A percentile compares a stretch with the other conserved stretches of the same genome.
Conservation (phyloP, 1,284 basidiomycete genomes). For the Rhodotorula mucilaginosa region DNA sequence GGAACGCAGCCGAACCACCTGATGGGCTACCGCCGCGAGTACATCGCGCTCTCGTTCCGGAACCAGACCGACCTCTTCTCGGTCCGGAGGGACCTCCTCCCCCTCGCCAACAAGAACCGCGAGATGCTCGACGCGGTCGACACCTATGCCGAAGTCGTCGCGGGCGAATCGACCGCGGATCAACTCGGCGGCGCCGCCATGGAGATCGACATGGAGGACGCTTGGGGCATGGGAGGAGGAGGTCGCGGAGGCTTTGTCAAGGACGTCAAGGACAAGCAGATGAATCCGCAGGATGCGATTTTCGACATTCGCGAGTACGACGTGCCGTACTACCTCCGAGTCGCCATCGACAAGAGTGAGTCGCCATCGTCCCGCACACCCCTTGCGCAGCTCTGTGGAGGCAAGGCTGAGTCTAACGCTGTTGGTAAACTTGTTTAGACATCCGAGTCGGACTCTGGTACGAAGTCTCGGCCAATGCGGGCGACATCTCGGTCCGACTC, state of each 20-base stretch:
- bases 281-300: conserved; percentile 58
- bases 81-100: conserved; percentile 83
- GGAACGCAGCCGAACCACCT: conserved; percentile 77
- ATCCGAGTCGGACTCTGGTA: conserved; percentile 98
- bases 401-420: background rate
- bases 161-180: conserved; percentile 31
- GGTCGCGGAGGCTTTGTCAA: conserved; percentile 42
- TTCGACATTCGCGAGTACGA: conserved; percentile 96
- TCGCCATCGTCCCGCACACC: conserved; percentile 6
- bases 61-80: conserved; percentile 88
- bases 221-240: conserved; percentile 43
- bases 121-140: conserved; percentile 95
- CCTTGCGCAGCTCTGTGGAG: too few species aligned
- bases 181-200: conserved; percentile 13
- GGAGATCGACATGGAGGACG: conserved; percentile 62
- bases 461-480: conserved; percentile 71
- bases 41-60: conserved; percentile 83
- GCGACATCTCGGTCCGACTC: conserved; percentile 70
- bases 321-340: conserved; percentile 94
- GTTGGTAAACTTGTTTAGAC: conserved; percentile 53
- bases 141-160: conserved; percentile 96
- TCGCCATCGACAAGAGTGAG: conserved; percentile 88
- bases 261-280: conserved; percentile 48
- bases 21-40: conserved; percentile 82
- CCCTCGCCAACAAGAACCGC: conserved; percentile 82